Evolutionary conservation across 768 basidiomycete genomes (phyloP), one percentile per base, ranked within the genome.

Genomic region (Calocybe indica): DNA sequence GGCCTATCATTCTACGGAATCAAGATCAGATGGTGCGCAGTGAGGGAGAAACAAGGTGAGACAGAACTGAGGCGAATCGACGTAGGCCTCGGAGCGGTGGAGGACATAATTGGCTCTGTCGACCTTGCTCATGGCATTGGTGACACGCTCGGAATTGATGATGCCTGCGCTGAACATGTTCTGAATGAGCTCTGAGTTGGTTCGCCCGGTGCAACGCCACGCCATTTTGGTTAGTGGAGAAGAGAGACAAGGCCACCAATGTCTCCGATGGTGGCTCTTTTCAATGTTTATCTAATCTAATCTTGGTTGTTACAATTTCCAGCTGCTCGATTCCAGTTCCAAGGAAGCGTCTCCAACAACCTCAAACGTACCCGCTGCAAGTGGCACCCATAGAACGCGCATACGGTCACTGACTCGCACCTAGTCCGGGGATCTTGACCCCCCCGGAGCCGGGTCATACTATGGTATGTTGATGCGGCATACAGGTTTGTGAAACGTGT

Each of bases 151-250:
- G 13, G 11, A 46, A 33, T 42, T 35, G 36, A 36, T 37, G 34
- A 90, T 80, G 2, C 72, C 73, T 42, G 71, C 64, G 34, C 55
- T 62, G 4, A 61, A 55, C 69, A 96, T 68, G 63, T 91, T 92
- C 15, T 68, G 54, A 48, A 96, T 72, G 39, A 96, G 81, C 54
- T 90, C 85, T 12, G 65, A 56, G 58, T 92, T 94, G 3, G 79
- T 79, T 7, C 58, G 64, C 15, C 91, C 92, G 37, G 69, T 76
- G 60, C 85, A 86, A 30, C 76, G 74, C 92, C 91, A 93, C 35
- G 91, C 91, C 91, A 93, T 92, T 31, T 65, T 47, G 58, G 60
- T 54, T 46, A 44, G 28, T 43, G 34, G 29, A 38, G 14, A 33
- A 46, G 30, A 39, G 33, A n/a, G 31, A n/a, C 13, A 22, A 22